These are phyloP conservation scores for Puya raimondii DNA, from an alignment of 176 grass and related monocot genomes.

Conservation along the genomic window DNA sequence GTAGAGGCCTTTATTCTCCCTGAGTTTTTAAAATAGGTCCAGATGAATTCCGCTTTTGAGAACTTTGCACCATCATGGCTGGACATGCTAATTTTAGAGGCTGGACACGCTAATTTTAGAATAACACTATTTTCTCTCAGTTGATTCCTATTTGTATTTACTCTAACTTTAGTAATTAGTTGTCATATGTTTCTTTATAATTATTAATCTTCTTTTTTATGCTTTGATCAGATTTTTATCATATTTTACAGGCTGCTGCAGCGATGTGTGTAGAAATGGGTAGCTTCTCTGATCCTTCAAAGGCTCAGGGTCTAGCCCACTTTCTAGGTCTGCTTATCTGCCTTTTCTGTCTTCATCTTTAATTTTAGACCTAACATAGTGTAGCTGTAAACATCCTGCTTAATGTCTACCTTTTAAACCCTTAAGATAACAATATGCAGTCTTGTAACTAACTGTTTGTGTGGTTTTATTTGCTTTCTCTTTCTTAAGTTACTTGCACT, in stretches of 20 bases:
- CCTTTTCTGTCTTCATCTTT: constrained; percentile 13
- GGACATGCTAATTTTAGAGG: too few relatives aligned
- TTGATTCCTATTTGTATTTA: too few relatives aligned
- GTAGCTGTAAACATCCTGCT: not conserved
- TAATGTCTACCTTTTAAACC: not conserved
- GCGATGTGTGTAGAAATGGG: constrained; percentile 93
- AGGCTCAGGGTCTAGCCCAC: constrained; percentile 82
- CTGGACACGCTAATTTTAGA: too few relatives aligned
- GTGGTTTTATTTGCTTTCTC: not conserved
- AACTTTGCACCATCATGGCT: too few relatives aligned
- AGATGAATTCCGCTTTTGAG: too few relatives aligned
- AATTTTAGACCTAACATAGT: not conserved
- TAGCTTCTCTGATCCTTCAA: constrained; percentile 72
- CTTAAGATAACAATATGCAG: not conserved
- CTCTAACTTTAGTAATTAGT: too few relatives aligned
- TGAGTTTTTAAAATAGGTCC: too few relatives aligned
- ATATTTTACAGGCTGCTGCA: constrained; percentile 62
- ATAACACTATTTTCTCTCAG: too few relatives aligned
- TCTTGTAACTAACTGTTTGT: not conserved
- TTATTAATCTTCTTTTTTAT: not conserved
- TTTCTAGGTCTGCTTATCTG: constrained; percentile 65
- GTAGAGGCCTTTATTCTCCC: too few relatives aligned
- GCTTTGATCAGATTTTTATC: not conserved
- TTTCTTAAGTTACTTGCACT: not conserved
- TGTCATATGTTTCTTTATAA: too few relatives aligned